Percentiles rank a stretch among this genome's conserved stretches.
phyloP scores from a whole-genome alignment of 805 yeast species.

The Sugiyamaella americana region DNA sequence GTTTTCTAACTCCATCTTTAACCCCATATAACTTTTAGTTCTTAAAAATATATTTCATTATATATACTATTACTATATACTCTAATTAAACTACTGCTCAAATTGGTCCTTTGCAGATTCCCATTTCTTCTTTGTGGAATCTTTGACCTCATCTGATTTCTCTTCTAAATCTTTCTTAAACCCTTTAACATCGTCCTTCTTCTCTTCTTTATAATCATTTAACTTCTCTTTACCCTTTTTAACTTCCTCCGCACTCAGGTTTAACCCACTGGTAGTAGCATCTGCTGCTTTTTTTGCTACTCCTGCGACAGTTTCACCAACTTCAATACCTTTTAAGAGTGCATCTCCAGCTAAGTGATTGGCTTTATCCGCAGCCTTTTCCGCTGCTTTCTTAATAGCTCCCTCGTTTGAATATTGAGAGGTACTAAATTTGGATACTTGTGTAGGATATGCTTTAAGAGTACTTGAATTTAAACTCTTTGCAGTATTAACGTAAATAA shows the following conservation, averaged over 20 bases:
- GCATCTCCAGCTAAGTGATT: conserved; percentile 12
- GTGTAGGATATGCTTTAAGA: neutral
- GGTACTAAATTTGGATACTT: neutral
- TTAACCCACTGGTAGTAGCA: conserved; percentile 3
- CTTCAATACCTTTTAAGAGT: conserved; percentile 11
- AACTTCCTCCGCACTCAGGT: neutral
- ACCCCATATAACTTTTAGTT: no score
- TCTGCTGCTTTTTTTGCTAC: conserved; percentile 7
- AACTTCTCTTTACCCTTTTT: conserved; percentile 1
- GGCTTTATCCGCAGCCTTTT: conserved; percentile 13
- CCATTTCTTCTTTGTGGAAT: no score
- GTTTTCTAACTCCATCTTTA: no score
- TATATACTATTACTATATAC: no score
- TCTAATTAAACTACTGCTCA: no score
- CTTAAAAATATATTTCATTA: no score
- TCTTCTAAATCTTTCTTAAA: neutral
- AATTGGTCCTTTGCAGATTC: no score
- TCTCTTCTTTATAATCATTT: neutral
- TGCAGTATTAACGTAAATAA: no score
- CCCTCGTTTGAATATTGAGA: conserved; percentile 1
- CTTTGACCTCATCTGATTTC: neutral
- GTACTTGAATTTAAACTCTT: neutral
- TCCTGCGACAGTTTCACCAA: conserved; percentile 10
- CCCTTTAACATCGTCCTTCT: neutral
- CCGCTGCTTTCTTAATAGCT: conserved; percentile 4